phyloP scores from a whole-genome alignment of 768 basidiomycete species.

The Lactarius sp. region DNA sequence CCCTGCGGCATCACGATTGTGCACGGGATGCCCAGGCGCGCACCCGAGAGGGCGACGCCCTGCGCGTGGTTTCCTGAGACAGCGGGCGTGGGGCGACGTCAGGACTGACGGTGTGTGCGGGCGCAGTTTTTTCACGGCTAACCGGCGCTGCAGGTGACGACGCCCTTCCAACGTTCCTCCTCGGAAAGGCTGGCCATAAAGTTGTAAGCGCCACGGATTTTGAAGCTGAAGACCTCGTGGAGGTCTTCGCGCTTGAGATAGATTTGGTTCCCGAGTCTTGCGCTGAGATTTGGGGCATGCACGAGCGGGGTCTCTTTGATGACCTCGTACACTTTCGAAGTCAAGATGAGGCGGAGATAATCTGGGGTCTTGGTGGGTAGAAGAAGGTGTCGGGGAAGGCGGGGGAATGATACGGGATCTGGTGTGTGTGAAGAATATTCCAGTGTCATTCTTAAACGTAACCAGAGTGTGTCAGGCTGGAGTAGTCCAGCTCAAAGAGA shows the following conservation, averaged over 20 bases:
- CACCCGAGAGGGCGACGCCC: slow-evolving; percentile 94
- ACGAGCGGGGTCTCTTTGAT: slow-evolving; percentile 88
- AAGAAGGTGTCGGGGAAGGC: slow-evolving; percentile 60
- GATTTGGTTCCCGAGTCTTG: slow-evolving; percentile 86
- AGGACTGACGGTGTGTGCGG: slow-evolving; percentile 10
- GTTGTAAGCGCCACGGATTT: slow-evolving; percentile 97
- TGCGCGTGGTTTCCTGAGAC: slow-evolving; percentile 92
- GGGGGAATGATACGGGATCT: slow-evolving; percentile 58
- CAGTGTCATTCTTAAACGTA: slow-evolving; percentile 40
- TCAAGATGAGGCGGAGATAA: slow-evolving; percentile 83
- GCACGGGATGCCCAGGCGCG: slow-evolving; percentile 82
- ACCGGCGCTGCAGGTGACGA: slow-evolving; percentile 98
- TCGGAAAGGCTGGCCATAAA: slow-evolving; percentile 88
- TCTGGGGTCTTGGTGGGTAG: slow-evolving; percentile 69
- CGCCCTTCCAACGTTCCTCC: slow-evolving; percentile 95
- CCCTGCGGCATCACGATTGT: slow-evolving; percentile 99
- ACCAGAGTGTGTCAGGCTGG: not conserved
- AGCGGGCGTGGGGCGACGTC: slow-evolving; percentile 4
- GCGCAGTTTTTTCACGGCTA: slow-evolving; percentile 33
- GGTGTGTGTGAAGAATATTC: slow-evolving; percentile 70
- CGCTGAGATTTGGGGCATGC: slow-evolving; percentile 77
- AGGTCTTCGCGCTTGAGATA: slow-evolving; percentile 97
- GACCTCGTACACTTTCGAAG: slow-evolving; percentile 87
- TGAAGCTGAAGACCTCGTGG: slow-evolving; percentile 98
- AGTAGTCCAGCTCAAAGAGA: no score